Base-by-base conservation (phyloP, 2,329 filamentous ascomycete genomes). In the Botrytis fabae region DNA sequence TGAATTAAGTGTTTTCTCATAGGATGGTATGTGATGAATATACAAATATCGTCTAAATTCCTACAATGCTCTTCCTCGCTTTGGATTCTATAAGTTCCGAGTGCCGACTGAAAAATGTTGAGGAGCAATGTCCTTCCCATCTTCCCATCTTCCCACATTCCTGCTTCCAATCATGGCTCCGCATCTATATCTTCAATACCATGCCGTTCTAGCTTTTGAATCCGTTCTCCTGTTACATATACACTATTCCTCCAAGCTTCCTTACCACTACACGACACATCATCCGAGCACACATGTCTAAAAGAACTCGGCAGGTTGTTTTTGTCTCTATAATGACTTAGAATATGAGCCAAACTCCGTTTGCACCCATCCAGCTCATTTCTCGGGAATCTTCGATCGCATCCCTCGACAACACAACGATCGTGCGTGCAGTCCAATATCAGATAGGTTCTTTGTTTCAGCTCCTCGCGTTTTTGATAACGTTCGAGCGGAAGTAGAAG, bases 401-500 rank as follows among this genome's bases (percentile, higher is more conserved):
- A 62, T 40, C 7, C 22, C 16, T 8, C 35, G 25, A 62, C 35
- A 28, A 62, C 12, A 42, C 35, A 62, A 2, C 22, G 22, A 10
- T 62, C 22, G 12, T 42, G 35, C 8, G 35, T 62, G n/a, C 60
- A 42, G 25, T 62, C 38, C 14, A 28, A 12, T n/a, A 42, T 61
- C 12, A 42, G 38, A 62, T 42, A 62, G 5, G 35, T 28, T 0
- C n/a, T n/a, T n/a, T n/a, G 22, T 28, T 40, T 9, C 0, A 62
- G 25, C 12, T 62, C 10, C 25, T 28, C 20, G 1, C 22, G 12
- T n/a, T 18, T 62, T 42, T 42, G 22, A 3, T 42, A 6, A 0
- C 38, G 35, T 1, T 61, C 35, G 0, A 0, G 3, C 0, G 22
- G 1, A 1, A 12, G 2, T n/a, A 61, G 59, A 16, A 0, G 35